Evolutionary conservation across 306 rosid genomes (phyloP).

Genomic region (Senna siamea): DNA sequence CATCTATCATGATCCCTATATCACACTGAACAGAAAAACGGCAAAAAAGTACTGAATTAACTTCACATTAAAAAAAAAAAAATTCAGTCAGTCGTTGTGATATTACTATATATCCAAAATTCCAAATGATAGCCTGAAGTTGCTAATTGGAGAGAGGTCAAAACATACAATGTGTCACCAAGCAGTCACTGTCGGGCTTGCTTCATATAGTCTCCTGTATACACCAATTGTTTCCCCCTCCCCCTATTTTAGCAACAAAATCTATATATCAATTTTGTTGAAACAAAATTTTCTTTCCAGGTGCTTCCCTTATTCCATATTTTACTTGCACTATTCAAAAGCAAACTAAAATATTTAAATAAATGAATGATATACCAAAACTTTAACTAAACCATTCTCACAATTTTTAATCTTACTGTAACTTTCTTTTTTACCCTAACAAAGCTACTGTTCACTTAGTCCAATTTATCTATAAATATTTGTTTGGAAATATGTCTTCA

Average conservation of each 20-base stretch:
- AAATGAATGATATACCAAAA: not conserved
- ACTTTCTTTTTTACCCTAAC: not conserved
- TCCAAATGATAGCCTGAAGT: not conserved
- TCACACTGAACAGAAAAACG: not conserved
- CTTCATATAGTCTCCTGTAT: not conserved
- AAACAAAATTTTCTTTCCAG: not conserved
- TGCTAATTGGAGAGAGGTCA: not conserved
- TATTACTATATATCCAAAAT: not conserved
- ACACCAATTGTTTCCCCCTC: not conserved
- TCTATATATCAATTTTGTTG: not conserved
- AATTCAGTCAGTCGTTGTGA: not conserved
- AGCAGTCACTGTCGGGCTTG: not conserved
- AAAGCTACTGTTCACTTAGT: not conserved
- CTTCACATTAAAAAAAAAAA: not conserved
- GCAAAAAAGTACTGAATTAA: not conserved
- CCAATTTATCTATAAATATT: constrained; percentile 13
- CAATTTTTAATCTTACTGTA: not conserved
- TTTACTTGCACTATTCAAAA: not conserved
- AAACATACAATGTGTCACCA: not conserved
- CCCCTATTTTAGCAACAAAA: not conserved
- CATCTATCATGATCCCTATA: not conserved
- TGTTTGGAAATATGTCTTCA: not conserved
- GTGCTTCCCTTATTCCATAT: not conserved
- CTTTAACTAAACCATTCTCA: not conserved
- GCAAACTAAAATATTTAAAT: not conserved